Percentiles rank a stretch among this genome's conserved stretches.
phyloP scores from a whole-genome alignment of 768 basidiomycete species.

The Piloderma croceum region DNA sequence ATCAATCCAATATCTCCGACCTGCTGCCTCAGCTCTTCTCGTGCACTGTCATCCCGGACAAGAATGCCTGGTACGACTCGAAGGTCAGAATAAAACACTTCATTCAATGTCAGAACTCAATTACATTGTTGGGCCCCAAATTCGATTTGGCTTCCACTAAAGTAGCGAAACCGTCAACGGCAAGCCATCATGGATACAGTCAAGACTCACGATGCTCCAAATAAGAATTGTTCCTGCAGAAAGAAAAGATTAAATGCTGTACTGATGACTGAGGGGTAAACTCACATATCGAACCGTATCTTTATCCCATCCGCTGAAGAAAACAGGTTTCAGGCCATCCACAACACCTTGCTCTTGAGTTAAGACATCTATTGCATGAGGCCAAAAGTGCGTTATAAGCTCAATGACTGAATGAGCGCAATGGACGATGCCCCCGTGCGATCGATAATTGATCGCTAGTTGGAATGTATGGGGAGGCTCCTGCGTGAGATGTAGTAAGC shows the following conservation, averaged over 20 bases:
- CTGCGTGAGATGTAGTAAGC: slow-evolving; percentile 5
- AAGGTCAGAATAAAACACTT: background rate
- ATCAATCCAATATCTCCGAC: slow-evolving; percentile 57
- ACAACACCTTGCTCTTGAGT: slow-evolving; percentile 50
- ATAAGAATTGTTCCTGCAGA: slow-evolving; percentile 53
- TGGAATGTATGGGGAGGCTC: slow-evolving; percentile 42
- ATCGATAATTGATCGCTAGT: slow-evolving; percentile 61
- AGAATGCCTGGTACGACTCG: slow-evolving; percentile 46
- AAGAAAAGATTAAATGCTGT: too few species aligned
- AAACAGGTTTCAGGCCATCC: slow-evolving; percentile 51
- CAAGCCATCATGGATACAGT: too few species aligned
- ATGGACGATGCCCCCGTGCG: slow-evolving; percentile 68
- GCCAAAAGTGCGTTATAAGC: slow-evolving; percentile 58
- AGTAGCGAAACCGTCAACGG: background rate
- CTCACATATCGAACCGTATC: too few species aligned
- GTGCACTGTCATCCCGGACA: slow-evolving; percentile 55
- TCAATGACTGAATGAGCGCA: slow-evolving; percentile 62
- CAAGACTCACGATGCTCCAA: slow-evolving; percentile 38
- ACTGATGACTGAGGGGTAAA: too few species aligned
- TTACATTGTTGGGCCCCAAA: slow-evolving; percentile 65
- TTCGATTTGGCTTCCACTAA: slow-evolving; percentile 46
- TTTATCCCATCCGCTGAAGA: slow-evolving; percentile 45
- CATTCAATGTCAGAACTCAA: slow-evolving; percentile 1
- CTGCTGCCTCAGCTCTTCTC: slow-evolving; percentile 39
- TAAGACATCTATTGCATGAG: slow-evolving; percentile 55